Percentiles rank a stretch among this genome's conserved stretches.
Conservation (phyloP, 1,284 basidiomycete genomes). For the Fomitopsis betulina region DNA sequence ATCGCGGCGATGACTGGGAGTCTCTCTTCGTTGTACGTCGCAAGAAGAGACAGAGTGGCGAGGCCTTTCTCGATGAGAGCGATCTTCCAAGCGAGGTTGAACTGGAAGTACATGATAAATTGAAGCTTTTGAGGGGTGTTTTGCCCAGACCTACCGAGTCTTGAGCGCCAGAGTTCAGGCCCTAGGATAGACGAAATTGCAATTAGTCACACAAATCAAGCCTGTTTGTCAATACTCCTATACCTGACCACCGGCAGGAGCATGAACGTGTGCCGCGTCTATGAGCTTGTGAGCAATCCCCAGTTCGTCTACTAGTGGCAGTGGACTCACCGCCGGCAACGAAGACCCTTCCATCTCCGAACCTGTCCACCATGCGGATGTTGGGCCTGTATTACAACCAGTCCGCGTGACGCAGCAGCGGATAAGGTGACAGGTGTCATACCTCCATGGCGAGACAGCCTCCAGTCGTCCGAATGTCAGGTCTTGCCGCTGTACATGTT, state of each 20-base stretch:
- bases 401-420: too few species aligned
- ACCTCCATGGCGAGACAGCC: constrained; percentile 9
- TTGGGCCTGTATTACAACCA: constrained; percentile 27
- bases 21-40: constrained; percentile 22
- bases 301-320: not conserved
- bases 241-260: constrained; percentile 22
- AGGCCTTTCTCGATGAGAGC: constrained; percentile 13
- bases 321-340: constrained; percentile 28
- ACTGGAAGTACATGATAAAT: constrained; percentile 4
- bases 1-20: constrained; percentile 22
- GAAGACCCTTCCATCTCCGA: constrained; percentile 30
- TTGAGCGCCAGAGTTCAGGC: constrained; percentile 6
- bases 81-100: constrained; percentile 28
- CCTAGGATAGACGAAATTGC: too few species aligned
- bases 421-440: not conserved
- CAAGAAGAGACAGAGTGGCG: constrained; percentile 16
- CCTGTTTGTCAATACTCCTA: too few species aligned
- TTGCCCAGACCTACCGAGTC: not conserved
- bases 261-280: constrained; percentile 24
- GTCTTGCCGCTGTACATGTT: constrained; percentile 5
- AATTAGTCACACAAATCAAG: too few species aligned
- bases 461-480: constrained; percentile 5
- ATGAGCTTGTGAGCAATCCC: not conserved
- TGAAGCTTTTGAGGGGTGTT: not conserved
- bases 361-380: constrained; percentile 33